Conservation (phyloP, 2,329 filamentous ascomycete species). For the Cladophialophora bantiana region DNA sequence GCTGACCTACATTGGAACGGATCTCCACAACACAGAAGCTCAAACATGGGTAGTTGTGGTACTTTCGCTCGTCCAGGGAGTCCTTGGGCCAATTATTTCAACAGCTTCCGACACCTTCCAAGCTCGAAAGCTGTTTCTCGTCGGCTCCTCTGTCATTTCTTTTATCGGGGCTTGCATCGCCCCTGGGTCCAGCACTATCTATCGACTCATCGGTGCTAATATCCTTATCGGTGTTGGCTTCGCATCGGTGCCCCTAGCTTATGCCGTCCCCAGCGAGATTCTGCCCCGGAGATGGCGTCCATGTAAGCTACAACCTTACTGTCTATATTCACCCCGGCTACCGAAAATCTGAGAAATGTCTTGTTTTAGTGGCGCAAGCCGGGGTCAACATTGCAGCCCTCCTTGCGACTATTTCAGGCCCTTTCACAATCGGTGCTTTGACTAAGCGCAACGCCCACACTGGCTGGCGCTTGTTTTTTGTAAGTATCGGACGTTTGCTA, state of each 20-base stretch:
- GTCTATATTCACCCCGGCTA: not conserved
- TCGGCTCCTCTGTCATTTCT: conserved; percentile 17
- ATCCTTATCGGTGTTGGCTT: conserved; percentile 26
- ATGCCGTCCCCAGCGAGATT: conserved; percentile 27
- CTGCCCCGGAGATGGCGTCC: conserved; percentile 30
- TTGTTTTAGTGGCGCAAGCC: conserved; percentile 23
- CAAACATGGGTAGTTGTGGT: conserved; percentile 18
- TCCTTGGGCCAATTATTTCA: conserved; percentile 26
- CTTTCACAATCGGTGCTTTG: conserved; percentile 22
- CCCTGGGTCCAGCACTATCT: conserved; percentile 23
- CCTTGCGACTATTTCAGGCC: conserved; percentile 12
- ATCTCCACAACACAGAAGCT: conserved; percentile 7
- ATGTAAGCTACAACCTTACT: conserved; percentile 17
- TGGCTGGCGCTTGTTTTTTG: conserved; percentile 29
- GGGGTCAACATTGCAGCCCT: conserved; percentile 15
- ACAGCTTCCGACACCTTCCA: conserved; percentile 28
- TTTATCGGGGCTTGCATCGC: conserved; percentile 27
- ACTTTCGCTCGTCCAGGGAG: conserved; percentile 23
- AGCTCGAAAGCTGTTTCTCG: conserved; percentile 24
- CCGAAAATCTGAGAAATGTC: not conserved
- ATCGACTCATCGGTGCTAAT: conserved; percentile 21
- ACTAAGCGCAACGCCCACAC: conserved; percentile 5
- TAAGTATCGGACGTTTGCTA: not conserved
- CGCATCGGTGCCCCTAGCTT: conserved; percentile 20
- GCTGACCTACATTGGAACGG: conserved; percentile 22